Evolutionary conservation across 1,139 yeast genomes (phyloP).

Genomic region (Kodamaea suecica): DNA sequence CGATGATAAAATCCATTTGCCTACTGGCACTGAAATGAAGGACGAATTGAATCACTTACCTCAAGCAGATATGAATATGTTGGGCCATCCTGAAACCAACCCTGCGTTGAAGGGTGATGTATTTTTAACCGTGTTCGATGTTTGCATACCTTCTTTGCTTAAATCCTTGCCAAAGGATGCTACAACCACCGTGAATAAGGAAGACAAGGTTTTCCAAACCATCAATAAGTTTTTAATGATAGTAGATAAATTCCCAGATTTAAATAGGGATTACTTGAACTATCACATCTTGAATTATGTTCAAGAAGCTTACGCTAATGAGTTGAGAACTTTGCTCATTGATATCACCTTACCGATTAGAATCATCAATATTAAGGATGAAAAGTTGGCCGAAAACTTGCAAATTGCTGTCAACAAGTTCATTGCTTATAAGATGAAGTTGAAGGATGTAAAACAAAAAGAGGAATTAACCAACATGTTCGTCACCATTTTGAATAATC

Average conservation of each 20-base stretch:
- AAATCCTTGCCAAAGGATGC: conserved; percentile 26
- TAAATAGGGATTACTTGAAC: conserved; percentile 67
- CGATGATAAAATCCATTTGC: conserved; percentile 45
- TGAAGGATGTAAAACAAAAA: conserved; percentile 30
- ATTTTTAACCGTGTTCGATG: conserved; percentile 77
- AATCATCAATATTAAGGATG: conserved; percentile 35
- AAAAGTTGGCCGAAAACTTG: conserved; percentile 54
- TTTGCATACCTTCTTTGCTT: conserved; percentile 55
- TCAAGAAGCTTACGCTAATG: conserved; percentile 34
- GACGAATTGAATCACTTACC: conserved; percentile 72
- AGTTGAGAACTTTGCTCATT: conserved; percentile 44
- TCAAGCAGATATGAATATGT: conserved; percentile 80
- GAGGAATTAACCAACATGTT: conserved; percentile 45
- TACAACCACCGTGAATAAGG: conserved; percentile 24
- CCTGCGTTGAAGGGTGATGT: conserved; percentile 92
- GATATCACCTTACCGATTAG: conserved; percentile 71
- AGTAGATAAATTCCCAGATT: conserved; percentile 63
- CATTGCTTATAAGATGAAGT: conserved; percentile 54
- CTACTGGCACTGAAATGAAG: conserved; percentile 51
- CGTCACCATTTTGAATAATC: conserved; percentile 35
- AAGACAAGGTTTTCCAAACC: conserved; percentile 41
- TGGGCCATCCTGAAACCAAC: conserved; percentile 81
- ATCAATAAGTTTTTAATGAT: conserved; percentile 49
- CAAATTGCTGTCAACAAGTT: conserved; percentile 72
- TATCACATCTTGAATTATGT: conserved; percentile 60